These are phyloP conservation scores for Rhizopus delemar DNA, from an alignment of 371 early-diverging fungal species.

Conservation along the genomic window DNA sequence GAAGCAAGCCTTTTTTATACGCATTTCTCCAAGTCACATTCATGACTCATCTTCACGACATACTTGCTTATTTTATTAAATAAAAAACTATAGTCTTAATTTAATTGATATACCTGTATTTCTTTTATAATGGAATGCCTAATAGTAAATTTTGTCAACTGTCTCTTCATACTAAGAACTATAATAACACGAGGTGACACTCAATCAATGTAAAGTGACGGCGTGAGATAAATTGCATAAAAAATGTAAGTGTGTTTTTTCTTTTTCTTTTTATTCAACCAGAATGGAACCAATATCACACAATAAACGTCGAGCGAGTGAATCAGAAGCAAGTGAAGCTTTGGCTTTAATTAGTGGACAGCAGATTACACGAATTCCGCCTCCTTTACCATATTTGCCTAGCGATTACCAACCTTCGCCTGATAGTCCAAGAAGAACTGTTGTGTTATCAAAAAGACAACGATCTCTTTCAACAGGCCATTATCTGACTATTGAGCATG, in stretches of 20 bases:
- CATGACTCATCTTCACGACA: no score
- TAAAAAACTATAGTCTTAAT: no score
- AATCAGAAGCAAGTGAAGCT: constrained; percentile 35
- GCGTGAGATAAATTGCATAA: neutral
- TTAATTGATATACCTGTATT: no score
- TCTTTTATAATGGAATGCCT: no score
- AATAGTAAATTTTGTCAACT: no score
- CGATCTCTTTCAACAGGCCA: constrained; percentile 33
- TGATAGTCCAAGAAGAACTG: constrained; percentile 38
- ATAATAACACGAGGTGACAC: no score
- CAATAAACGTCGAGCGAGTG: constrained; percentile 32
- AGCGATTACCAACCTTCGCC: constrained; percentile 46
- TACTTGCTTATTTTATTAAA: no score
- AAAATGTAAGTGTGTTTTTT: neutral
- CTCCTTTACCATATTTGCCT: constrained; percentile 48
- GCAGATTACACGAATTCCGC: constrained; percentile 34
- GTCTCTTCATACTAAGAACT: no score
- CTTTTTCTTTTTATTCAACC: neutral
- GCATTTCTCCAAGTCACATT: no score
- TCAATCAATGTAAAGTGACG: neutral
- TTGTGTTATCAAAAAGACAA: constrained; percentile 25
- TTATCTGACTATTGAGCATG: constrained; percentile 19
- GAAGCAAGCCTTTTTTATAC: neutral
- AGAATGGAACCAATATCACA: constrained; percentile 6
- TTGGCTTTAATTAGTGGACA: constrained; percentile 32